Evolutionary conservation across 1,284 basidiomycete genomes (phyloP).

Genomic region (Leccinum fallax): DNA sequence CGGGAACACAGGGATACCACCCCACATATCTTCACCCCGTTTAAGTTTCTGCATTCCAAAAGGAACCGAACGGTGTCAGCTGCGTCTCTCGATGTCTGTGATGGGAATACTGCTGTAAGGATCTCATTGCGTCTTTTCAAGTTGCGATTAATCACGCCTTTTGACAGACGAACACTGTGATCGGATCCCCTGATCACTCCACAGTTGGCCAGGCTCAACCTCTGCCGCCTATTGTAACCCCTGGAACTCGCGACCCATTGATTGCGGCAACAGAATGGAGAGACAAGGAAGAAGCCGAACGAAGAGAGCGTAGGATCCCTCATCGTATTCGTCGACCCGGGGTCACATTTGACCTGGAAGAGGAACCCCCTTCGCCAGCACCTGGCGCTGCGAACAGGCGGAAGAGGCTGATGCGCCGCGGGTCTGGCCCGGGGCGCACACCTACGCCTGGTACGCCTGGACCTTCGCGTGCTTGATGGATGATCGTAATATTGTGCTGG

Average conservation of each 20-base stretch:
- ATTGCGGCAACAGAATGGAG: slow-evolving; percentile 69
- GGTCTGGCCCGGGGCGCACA: slow-evolving; percentile 27
- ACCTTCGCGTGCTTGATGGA: slow-evolving; percentile 21
- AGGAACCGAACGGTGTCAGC: slow-evolving; percentile 69
- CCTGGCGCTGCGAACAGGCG: slow-evolving; percentile 28
- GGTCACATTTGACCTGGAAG: slow-evolving; percentile 67
- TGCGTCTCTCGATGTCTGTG: slow-evolving; percentile 71
- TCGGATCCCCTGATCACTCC: slow-evolving; percentile 75
- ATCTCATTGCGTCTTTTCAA: slow-evolving; percentile 1
- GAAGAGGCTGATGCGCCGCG: slow-evolving; percentile 34
- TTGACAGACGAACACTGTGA: slow-evolving; percentile 62
- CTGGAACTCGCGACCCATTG: slow-evolving; percentile 62
- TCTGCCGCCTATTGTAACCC: slow-evolving; percentile 55
- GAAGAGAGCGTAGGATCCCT: slow-evolving; percentile 40
- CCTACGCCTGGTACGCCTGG: slow-evolving; percentile 20
- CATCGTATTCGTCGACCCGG: slow-evolving; percentile 61
- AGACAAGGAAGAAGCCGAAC: slow-evolving; percentile 47
- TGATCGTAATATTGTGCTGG: slow-evolving; percentile 2
- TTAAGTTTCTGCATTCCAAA: slow-evolving; percentile 56
- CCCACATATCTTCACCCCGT: slow-evolving; percentile 58
- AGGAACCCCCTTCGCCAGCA: slow-evolving; percentile 45
- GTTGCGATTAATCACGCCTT: slow-evolving; percentile 14
- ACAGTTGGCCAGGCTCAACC: slow-evolving; percentile 52
- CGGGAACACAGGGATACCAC: slow-evolving; percentile 43
- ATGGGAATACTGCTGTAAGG: slow-evolving; percentile 70